Conservation (phyloP, 2,329 filamentous ascomycete genomes). For the Cytospora piceae region DNA sequence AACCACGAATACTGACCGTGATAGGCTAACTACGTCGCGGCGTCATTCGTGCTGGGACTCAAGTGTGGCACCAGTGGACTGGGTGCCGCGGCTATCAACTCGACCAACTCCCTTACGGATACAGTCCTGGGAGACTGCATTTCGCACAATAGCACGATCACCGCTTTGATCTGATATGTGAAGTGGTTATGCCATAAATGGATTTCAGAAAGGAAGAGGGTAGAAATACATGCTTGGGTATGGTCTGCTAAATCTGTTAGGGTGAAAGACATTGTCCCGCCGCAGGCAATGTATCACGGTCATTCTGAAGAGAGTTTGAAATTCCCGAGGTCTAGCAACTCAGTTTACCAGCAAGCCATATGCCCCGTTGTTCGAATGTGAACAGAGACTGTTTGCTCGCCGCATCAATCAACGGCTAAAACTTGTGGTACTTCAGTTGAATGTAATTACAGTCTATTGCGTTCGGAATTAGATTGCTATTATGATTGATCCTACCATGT, state of each 20-base stretch:
- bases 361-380: too few species aligned
- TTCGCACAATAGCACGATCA: slow-evolving; percentile 36
- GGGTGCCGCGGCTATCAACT: slow-evolving; percentile 38
- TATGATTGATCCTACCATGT: not conserved
- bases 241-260: not conserved
- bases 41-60: slow-evolving; percentile 61
- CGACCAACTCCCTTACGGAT: slow-evolving; percentile 39
- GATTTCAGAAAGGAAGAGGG: too few species aligned
- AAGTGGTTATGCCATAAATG: not conserved
- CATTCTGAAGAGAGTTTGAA: too few species aligned
- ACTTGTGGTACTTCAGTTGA: too few species aligned
- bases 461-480: not conserved
- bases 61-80: slow-evolving; percentile 52
- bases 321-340: too few species aligned
- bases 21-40: slow-evolving; percentile 55
- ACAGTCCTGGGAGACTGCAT: slow-evolving; percentile 39
- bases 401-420: too few species aligned
- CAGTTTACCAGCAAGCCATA: too few species aligned
- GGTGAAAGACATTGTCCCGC: too few species aligned
- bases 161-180: slow-evolving; percentile 29
- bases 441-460: too few species aligned
- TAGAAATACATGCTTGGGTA: too few species aligned
- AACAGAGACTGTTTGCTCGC: too few species aligned
- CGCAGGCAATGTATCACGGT: too few species aligned
- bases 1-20: slow-evolving; percentile 5